Base-by-base conservation (phyloP, 345 rosid species). In the Brassica rapa region DNA sequence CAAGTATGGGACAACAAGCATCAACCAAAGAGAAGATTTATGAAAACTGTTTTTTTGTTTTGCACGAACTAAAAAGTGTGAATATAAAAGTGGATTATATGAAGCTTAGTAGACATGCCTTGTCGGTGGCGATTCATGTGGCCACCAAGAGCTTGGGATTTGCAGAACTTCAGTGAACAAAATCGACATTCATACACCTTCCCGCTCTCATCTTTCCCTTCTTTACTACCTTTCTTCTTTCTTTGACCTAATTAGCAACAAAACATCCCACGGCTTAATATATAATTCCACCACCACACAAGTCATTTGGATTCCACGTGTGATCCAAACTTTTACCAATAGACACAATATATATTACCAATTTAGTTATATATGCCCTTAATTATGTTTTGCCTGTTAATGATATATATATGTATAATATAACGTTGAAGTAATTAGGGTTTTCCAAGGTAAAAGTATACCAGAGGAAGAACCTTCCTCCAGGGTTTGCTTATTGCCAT, bases 41-140 rank as follows among this genome's bases (percentile, higher is more conserved):
- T 51, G 10, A 53, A 12, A 29, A 29, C 1, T 62, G 72, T 55
- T 61, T 72, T 78, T 4, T 56, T 14, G 23, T 14, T 24, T 61
- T 33, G 66, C 60, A 73, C 74, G 78, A 79, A 74, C 75, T 68
- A 35, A 25, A 73, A 62, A 16, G 78, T 67, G 57, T 66, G 63
- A 66, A 72, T 73, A 33, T 60, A 67, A 67, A 23, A 57, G 30
- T 35, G 21, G 72, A 69, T 53, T 71, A 70, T 63, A 25, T 23
- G 49, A 71, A 27, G 66, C 49, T 73, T 30, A 66, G 63, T 68
- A 12, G 76, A 56, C 83, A 77, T 85, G 76, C 99, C 98, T 96
- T 96, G 98, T 78, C 99, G 90, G 86, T 96, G 99, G 83, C 99
- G 97, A 86, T 96, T 96, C 99, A 96, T 96, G 90, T 96, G 99